phyloP scores from a whole-genome alignment of 441 rosid species.

The Euphorbia neoarborescens region DNA sequence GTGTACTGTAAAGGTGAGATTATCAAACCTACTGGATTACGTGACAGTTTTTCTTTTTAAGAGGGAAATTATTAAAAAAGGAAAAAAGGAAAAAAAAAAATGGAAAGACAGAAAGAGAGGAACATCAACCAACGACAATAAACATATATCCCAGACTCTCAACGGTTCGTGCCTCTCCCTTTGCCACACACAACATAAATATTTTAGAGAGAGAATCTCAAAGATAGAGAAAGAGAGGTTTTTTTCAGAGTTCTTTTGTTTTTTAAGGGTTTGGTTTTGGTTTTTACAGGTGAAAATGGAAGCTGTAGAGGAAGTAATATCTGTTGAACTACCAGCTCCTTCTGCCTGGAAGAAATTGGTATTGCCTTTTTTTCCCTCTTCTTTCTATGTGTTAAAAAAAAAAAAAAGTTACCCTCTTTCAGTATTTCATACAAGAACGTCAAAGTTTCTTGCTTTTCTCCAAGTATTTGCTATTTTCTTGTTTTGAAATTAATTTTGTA shows the following conservation, averaged over 20 bases:
- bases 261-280: slow-evolving; percentile 4
- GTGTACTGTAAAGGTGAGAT: slow-evolving; percentile 4
- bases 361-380: neutral
- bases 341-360: slow-evolving; percentile 92
- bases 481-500: neutral
- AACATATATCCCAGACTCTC: slow-evolving; percentile 22
- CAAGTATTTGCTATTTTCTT: slow-evolving; percentile 5
- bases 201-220: neutral
- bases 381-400: neutral
- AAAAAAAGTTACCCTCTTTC: neutral
- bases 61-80: neutral
- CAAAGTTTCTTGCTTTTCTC: neutral
- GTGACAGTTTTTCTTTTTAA: slow-evolving; percentile 13
- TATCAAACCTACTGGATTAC: slow-evolving; percentile 16
- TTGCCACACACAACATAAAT: slow-evolving; percentile 18
- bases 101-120: neutral
- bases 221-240: neutral
- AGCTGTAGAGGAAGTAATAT: slow-evolving; percentile 56
- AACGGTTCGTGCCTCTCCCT: slow-evolving; percentile 27
- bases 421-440: neutral
- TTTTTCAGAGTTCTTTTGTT: neutral
- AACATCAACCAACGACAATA: slow-evolving; percentile 14
- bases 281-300: slow-evolving; percentile 42
- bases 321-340: slow-evolving; percentile 90
- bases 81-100: neutral